Conservation (phyloP, 768 basidiomycete genomes). For the Leccinum incarnatum region DNA sequence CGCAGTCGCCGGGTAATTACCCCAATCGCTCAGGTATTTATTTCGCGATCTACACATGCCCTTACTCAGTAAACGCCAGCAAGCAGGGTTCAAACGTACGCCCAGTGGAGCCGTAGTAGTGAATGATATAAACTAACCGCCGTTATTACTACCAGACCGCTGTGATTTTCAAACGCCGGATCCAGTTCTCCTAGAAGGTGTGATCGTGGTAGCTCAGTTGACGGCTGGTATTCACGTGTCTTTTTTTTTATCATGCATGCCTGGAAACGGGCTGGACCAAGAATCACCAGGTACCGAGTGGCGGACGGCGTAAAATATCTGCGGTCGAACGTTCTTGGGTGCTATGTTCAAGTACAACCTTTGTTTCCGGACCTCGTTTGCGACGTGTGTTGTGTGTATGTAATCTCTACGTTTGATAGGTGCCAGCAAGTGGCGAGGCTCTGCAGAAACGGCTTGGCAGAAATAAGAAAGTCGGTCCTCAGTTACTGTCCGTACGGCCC, state of each 20-base stretch:
- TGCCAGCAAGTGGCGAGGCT: slow-evolving; percentile 28
- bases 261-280: slow-evolving; percentile 37
- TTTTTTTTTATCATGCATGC: slow-evolving; percentile 22
- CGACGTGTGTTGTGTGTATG: slow-evolving; percentile 19
- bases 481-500: slow-evolving; percentile 6
- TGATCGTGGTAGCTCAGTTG: slow-evolving; percentile 18
- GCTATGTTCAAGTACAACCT: slow-evolving; percentile 18
- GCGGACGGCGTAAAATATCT: slow-evolving; percentile 37
- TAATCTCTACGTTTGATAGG: slow-evolving; percentile 20
- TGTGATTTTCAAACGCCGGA: slow-evolving; percentile 40
- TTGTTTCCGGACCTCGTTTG: slow-evolving; percentile 22
- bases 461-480: slow-evolving; percentile 13
- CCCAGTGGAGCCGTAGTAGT: slow-evolving; percentile 6
- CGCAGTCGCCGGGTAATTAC: slow-evolving; percentile 24
- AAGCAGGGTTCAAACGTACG: slow-evolving; percentile 28
- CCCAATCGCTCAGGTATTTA: slow-evolving; percentile 32
- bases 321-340: slow-evolving; percentile 23
- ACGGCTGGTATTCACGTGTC: slow-evolving; percentile 23
- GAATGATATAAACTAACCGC: slow-evolving; percentile 12
- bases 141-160: slow-evolving; percentile 28
- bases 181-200: slow-evolving; percentile 29
- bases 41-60: slow-evolving; percentile 7
- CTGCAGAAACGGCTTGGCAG: slow-evolving; percentile 15
- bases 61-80: background rate
- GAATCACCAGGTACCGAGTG: slow-evolving; percentile 30